Conservation (phyloP, 805 yeast genomes). For the Candida nonsorbophila region DNA sequence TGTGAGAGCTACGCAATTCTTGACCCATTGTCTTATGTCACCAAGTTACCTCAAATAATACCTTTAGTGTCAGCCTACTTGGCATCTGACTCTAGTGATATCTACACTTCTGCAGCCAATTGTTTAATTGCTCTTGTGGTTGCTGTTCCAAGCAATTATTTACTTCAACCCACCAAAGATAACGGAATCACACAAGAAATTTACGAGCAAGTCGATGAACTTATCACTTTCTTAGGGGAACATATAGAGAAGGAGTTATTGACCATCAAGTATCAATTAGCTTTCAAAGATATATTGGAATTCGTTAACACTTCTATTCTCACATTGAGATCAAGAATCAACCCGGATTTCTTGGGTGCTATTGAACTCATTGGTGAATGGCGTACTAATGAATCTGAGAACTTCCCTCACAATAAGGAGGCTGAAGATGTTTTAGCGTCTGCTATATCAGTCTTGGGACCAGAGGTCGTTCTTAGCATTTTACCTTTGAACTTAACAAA, state of each 20-base stretch:
- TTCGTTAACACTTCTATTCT: constrained; percentile 58
- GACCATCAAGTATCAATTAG: constrained; percentile 68
- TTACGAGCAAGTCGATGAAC: constrained; percentile 53
- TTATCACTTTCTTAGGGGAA: constrained; percentile 47
- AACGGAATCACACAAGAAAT: constrained; percentile 41
- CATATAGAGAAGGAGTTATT: constrained; percentile 52
- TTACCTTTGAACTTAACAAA: constrained; percentile 78
- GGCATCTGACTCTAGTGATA: constrained; percentile 56
- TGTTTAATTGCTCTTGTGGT: constrained; percentile 76
- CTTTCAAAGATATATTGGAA: constrained; percentile 70
- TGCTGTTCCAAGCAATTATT: constrained; percentile 53
- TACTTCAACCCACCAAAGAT: constrained; percentile 45
- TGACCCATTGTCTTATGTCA: constrained; percentile 42
- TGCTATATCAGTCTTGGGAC: constrained; percentile 79
- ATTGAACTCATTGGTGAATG: constrained; percentile 76
- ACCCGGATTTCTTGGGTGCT: constrained; percentile 65
- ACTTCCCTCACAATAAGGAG: constrained; percentile 63
- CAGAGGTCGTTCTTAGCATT: constrained; percentile 67
- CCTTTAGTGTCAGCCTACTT: constrained; percentile 59
- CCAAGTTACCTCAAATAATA: constrained; percentile 45
- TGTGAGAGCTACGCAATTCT: constrained; percentile 32
- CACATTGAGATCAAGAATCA: constrained; percentile 58
- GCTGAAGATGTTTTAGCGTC: constrained; percentile 78
- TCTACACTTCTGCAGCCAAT: constrained; percentile 75
- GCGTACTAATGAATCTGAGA: constrained; percentile 71